phyloP scores from a whole-genome alignment of 2,329 filamentous ascomycete genomes.

The Knoxdaviesia proteae region DNA sequence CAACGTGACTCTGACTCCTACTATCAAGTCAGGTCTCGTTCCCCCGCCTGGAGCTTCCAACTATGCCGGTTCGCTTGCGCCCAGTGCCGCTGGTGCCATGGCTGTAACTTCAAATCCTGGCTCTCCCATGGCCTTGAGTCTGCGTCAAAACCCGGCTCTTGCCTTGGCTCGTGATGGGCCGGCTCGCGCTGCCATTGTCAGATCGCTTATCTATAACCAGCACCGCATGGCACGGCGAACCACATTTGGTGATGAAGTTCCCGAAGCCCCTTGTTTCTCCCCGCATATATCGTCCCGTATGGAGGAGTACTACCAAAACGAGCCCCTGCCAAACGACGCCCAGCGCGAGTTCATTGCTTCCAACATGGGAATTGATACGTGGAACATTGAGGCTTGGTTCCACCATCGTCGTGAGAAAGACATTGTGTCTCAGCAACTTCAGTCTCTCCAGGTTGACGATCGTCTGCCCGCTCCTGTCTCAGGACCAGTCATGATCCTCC shows the following conservation, averaged over 20 bases:
- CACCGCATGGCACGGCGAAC: slow-evolving; percentile 19
- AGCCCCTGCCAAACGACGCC: slow-evolving; percentile 25
- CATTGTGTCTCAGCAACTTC: slow-evolving; percentile 21
- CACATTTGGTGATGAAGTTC: slow-evolving; percentile 16
- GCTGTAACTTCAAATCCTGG: no score
- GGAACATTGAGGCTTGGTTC: slow-evolving; percentile 32
- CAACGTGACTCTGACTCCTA: no score
- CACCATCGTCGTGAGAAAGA: slow-evolving; percentile 30
- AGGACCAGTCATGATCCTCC: slow-evolving; percentile 25
- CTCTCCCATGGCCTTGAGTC: no score
- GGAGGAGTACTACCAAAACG: slow-evolving; percentile 29
- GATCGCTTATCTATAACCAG: slow-evolving; percentile 23
- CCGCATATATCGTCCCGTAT: slow-evolving; percentile 26
- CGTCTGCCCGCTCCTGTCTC: slow-evolving; percentile 11
- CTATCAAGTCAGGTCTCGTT: no score
- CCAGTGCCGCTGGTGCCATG: no score
- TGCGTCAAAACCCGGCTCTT: neutral
- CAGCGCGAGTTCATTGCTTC: slow-evolving; percentile 32
- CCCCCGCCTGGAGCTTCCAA: no score
- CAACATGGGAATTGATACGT: slow-evolving; percentile 27
- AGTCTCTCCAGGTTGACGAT: slow-evolving; percentile 20
- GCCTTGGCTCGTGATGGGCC: slow-evolving; percentile 6
- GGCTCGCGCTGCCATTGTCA: slow-evolving; percentile 11
- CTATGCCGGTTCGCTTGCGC: no score
- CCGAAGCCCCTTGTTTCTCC: slow-evolving; percentile 23